Percentiles rank a stretch among this genome's conserved stretches.
These are phyloP conservation scores for Apiotrichum mycotoxinovorans DNA, from an alignment of 1,284 basidiomycete genomes.

Conservation along the genomic window DNA sequence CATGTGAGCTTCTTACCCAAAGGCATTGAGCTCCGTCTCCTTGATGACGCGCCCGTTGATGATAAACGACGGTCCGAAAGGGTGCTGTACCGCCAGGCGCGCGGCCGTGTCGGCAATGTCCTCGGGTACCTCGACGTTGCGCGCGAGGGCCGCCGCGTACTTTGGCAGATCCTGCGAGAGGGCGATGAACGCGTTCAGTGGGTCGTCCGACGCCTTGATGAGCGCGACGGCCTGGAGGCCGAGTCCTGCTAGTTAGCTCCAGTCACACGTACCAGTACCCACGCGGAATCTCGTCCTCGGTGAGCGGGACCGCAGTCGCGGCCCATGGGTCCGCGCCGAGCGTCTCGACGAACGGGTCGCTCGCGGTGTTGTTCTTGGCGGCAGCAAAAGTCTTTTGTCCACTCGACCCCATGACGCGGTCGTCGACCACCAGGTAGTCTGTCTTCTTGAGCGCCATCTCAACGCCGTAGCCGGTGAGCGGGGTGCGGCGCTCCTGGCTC, in stretches of 20 bases:
- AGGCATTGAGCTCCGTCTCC: constrained; percentile 66
- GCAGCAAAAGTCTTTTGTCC: constrained; percentile 8
- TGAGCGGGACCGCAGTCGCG: constrained; percentile 60
- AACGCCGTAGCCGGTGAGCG: constrained; percentile 84
- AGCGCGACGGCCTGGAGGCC: constrained; percentile 70
- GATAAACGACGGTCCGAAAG: constrained; percentile 55
- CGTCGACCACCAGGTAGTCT: constrained; percentile 92
- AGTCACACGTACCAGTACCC: constrained; percentile 20
- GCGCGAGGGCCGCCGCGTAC: constrained; percentile 67
- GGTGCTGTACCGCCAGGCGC: constrained; percentile 50
- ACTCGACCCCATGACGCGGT: constrained; percentile 53
- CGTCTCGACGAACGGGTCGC: constrained; percentile 21
- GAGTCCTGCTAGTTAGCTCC: constrained; percentile 55
- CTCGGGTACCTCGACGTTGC: constrained; percentile 56
- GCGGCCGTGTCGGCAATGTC: constrained; percentile 59
- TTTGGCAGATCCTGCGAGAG: constrained; percentile 84
- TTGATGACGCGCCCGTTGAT: constrained; percentile 68
- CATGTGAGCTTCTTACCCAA: constrained; percentile 56
- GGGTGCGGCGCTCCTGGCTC: constrained; percentile 29
- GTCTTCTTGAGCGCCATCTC: constrained; percentile 92
- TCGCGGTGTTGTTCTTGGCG: not conserved
- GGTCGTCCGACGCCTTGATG: constrained; percentile 60
- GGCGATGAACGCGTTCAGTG: constrained; percentile 62
- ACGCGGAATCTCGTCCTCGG: constrained; percentile 61
- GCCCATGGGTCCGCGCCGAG: constrained; percentile 47